Evolutionary conservation across 768 basidiomycete genomes (phyloP).

Genomic region (Podaxis sp.): DNA sequence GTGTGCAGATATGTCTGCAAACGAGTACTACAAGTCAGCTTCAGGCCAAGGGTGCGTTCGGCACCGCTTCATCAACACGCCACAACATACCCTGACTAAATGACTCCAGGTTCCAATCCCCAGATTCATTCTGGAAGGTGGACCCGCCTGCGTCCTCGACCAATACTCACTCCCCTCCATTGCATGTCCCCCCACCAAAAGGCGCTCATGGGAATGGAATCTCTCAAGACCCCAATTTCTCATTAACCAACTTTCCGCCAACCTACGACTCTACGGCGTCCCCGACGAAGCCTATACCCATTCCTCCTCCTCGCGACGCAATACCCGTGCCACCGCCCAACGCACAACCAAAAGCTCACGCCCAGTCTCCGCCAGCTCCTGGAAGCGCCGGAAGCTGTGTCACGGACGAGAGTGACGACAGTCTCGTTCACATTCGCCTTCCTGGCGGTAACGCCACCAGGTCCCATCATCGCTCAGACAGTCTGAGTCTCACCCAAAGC

Average conservation of each 20-base stretch:
- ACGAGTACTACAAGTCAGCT: conserved; percentile 8
- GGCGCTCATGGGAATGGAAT: not conserved
- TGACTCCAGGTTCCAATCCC: not conserved
- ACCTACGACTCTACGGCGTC: not conserved
- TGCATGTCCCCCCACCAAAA: not conserved
- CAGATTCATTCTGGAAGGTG: not conserved
- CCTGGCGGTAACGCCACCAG: not conserved
- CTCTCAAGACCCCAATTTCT: not conserved
- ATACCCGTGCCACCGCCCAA: conserved; percentile 8
- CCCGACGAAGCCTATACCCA: not conserved
- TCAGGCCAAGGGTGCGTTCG: conserved; percentile 5
- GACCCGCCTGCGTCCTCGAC: not conserved
- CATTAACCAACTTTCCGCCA: not conserved
- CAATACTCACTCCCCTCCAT: not conserved
- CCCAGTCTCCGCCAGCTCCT: conserved; percentile 6
- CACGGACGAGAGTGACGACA: conserved; percentile 10
- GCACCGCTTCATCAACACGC: not conserved
- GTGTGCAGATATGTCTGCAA: conserved; percentile 3
- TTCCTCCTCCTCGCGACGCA: not conserved
- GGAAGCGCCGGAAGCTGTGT: not conserved
- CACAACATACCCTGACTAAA: not conserved
- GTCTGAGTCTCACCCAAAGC: not conserved
- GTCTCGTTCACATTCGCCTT: conserved; percentile 6
- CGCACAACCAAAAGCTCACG: not conserved
- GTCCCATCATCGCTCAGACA: not conserved